Evolutionary conservation across 2,329 filamentous ascomycete genomes (phyloP), one percentile per base, ranked within the genome.

Genomic region (Helminthosporium solani): DNA sequence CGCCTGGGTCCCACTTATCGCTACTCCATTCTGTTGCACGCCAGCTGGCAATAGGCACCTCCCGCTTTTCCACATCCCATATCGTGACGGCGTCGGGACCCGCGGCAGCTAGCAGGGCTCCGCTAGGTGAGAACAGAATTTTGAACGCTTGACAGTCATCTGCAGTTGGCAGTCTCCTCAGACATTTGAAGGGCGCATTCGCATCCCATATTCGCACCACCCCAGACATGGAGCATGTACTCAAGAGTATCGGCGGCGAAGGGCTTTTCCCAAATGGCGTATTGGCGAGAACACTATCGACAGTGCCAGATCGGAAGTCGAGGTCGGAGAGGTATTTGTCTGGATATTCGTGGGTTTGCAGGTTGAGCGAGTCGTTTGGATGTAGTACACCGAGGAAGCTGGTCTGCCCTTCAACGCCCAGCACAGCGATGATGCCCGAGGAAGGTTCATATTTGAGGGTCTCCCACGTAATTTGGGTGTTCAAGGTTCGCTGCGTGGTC

Each of bases 101-200:
- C 7, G 70, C 74, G 15, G 73, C 70, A 8, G 75, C 75, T 7
- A 78, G 57, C 25, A 73, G 60, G 3, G 50, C 52, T 9, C 74
- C 73, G 40, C 73, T 64, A 2, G 73, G 72, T 1, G 73, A 74
- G 61, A 75, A 78, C 1, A 72, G 64, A 4, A 76, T 57, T 18
- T 72, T 70, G 30, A 71, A 61, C 0, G 70, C 71, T 21, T 70
- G 68, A 12, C 54, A 54, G n/a, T 61, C 50, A 11, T 68, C 65
- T 3, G 59, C 60, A 7, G 61, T 67, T 3, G 60, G 46, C 3
- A 71, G 49, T 18, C 46, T 53, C 18, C 63, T 61, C 14, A 70
- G 34, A 33, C 59, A 59, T 34, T 57, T 60, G 41, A 70, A 70
- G 7, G 67, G 67, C 25, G 63, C 54, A 33, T 66, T 67, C 11